phyloP scores from a whole-genome alignment of 2,329 filamentous ascomycete genomes.

The Fusarium nurragi region DNA sequence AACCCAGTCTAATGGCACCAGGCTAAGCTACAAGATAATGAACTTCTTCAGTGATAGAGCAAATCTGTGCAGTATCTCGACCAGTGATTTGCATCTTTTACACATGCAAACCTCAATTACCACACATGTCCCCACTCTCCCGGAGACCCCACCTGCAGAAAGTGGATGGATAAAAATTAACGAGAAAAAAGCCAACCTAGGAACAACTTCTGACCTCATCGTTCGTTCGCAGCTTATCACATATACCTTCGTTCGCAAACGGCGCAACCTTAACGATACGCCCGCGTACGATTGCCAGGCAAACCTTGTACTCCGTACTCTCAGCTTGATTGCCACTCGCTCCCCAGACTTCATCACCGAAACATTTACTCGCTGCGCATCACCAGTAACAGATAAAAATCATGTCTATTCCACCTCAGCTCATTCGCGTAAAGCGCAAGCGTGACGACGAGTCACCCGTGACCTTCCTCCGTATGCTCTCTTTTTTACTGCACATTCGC shows the following conservation, averaged over 20 bases:
- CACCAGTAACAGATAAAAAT: neutral
- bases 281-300: neutral
- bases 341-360: neutral
- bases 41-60: neutral
- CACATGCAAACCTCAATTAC: neutral
- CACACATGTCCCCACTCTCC: neutral
- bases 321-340: neutral
- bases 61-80: no score
- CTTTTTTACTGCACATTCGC: conserved; percentile 7
- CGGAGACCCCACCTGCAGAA: conserved; percentile 17
- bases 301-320: neutral
- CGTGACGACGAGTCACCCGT: conserved; percentile 63
- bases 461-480: conserved; percentile 62
- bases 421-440: conserved; percentile 71
- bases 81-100: no score
- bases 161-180: conserved; percentile 20
- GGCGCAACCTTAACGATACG: neutral
- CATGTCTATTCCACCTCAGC: conserved; percentile 67
- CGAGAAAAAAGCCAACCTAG: neutral
- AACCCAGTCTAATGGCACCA: neutral
- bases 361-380: neutral
- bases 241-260: conserved; percentile 1
- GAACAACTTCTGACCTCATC: conserved; percentile 34
- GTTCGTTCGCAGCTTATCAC: neutral
- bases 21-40: neutral